Evolutionary conservation across 768 basidiomycete genomes (phyloP).

Genomic region (Coprinopsis marcescibilis): DNA sequence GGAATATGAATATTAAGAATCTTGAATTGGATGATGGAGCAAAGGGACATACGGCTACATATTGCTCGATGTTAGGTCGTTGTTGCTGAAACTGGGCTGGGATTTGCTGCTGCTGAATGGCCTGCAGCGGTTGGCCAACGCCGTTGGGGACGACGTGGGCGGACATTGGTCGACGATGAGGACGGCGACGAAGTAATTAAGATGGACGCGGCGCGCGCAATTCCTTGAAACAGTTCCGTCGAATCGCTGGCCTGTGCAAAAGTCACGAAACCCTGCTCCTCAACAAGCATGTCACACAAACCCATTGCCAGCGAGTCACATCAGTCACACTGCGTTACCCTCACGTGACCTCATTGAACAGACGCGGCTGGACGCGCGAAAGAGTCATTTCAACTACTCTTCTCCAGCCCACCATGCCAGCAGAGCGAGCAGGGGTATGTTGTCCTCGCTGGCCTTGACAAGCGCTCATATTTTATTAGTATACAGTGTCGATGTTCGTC

Average conservation of each 20-base stretch:
- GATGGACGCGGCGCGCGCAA: slow-evolving; percentile 13
- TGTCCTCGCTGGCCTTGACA: not conserved
- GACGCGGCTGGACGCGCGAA: slow-evolving; percentile 26
- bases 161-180: slow-evolving; percentile 24
- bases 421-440: slow-evolving; percentile 75
- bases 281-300: no score
- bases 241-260: slow-evolving; percentile 14
- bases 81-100: slow-evolving; percentile 20
- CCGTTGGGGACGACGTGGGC: slow-evolving; percentile 36
- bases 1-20: slow-evolving; percentile 12
- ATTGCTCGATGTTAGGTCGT: slow-evolving; percentile 34
- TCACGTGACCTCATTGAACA: slow-evolving; percentile 19
- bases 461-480: slow-evolving; percentile 37
- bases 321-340: slow-evolving; percentile 15
- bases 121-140: slow-evolving; percentile 24
- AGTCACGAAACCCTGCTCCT: slow-evolving; percentile 22
- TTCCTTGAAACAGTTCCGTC: slow-evolving; percentile 5
- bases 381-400: slow-evolving; percentile 7
- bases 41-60: slow-evolving; percentile 33
- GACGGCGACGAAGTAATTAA: not conserved
- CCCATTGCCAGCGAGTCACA: not conserved
- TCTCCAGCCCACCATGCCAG: slow-evolving; percentile 52
- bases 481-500: slow-evolving; percentile 84
- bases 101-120: slow-evolving; percentile 25
- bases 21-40: slow-evolving; percentile 3